A percentile compares a stretch with the other conserved stretches of the same genome.
Conservation (phyloP, 1,139 yeast genomes). For the Protomyces lactucae-debilis region DNA sequence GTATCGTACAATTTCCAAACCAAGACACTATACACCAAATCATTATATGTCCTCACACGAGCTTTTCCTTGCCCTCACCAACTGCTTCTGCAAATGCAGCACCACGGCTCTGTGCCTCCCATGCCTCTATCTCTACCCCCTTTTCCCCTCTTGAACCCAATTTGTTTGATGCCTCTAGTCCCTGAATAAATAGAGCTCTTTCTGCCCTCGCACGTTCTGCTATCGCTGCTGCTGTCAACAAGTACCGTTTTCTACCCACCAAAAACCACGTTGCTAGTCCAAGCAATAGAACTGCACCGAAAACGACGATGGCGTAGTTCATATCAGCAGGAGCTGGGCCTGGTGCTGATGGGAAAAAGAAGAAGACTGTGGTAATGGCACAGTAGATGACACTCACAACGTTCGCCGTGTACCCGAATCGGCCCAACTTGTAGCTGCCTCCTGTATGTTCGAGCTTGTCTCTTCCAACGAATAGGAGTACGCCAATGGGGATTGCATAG, state of each 20-base stretch:
- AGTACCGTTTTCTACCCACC: conserved; percentile 7
- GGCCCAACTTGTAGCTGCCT: conserved; percentile 59
- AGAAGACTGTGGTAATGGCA: conserved; percentile 46
- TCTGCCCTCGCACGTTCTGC: conserved; percentile 7
- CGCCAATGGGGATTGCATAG: conserved; percentile 67
- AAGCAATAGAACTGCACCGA: conserved; percentile 1
- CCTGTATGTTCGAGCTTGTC: conserved; percentile 60
- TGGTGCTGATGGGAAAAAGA: conserved; percentile 33
- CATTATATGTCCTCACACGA: too few species aligned
- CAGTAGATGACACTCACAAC: conserved; percentile 17
- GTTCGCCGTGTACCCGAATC: conserved; percentile 46
- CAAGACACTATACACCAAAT: too few species aligned
- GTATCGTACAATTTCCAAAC: too few species aligned
- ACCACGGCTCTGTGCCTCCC: neutral
- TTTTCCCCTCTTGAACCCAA: neutral
- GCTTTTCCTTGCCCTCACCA: too few species aligned
- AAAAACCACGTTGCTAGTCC: conserved; percentile 12
- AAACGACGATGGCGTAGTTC: conserved; percentile 58
- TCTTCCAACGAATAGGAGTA: conserved; percentile 57
- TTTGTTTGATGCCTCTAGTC: neutral
- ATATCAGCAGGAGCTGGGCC: conserved; percentile 39
- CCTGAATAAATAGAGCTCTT: conserved; percentile 10
- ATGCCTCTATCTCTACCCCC: neutral
- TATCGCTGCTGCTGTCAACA: conserved; percentile 14
- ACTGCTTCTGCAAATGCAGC: too few species aligned